These are phyloP conservation scores for Haemoproteus tartakovskyi DNA, from an alignment of 169 alveolate species.

Conservation along the genomic window DNA sequence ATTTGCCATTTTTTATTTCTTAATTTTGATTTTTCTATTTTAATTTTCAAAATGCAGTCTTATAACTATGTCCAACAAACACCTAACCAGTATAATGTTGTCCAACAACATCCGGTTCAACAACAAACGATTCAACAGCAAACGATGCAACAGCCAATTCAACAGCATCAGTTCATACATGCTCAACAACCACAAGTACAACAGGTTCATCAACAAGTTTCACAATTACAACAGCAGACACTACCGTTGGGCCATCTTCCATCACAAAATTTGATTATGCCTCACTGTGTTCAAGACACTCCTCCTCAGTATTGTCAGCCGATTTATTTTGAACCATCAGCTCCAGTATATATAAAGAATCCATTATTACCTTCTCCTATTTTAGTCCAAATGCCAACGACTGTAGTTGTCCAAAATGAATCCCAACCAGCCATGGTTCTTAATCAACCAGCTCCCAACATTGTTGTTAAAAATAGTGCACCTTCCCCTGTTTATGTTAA, in stretches of 20 bases:
- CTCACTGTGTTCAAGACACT: slow-evolving; percentile 23
- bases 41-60: neutral
- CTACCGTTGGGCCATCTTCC: too few relatives aligned
- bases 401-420: slow-evolving; percentile 80
- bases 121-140: too few relatives aligned
- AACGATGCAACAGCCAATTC: too few relatives aligned
- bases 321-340: slow-evolving; percentile 58
- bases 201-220: too few relatives aligned
- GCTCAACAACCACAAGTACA: too few relatives aligned
- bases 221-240: too few relatives aligned
- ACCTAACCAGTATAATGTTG: too few relatives aligned
- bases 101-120: too few relatives aligned
- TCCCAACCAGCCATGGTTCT: slow-evolving; percentile 81
- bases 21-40: neutral
- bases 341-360: slow-evolving; percentile 63
- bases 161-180: too few relatives aligned
- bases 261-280: slow-evolving; percentile 28
- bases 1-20: neutral
- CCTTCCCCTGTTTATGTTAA: slow-evolving; percentile 80
- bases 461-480: slow-evolving; percentile 79
- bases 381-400: slow-evolving; percentile 76
- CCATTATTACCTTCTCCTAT: slow-evolving; percentile 65
- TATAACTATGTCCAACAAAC: too few relatives aligned
- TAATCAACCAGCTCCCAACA: slow-evolving; percentile 83
- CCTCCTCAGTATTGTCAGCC: slow-evolving; percentile 55